phyloP scores from a whole-genome alignment of 2,329 filamentous ascomycete genomes.

The Xylaria sp. region DNA sequence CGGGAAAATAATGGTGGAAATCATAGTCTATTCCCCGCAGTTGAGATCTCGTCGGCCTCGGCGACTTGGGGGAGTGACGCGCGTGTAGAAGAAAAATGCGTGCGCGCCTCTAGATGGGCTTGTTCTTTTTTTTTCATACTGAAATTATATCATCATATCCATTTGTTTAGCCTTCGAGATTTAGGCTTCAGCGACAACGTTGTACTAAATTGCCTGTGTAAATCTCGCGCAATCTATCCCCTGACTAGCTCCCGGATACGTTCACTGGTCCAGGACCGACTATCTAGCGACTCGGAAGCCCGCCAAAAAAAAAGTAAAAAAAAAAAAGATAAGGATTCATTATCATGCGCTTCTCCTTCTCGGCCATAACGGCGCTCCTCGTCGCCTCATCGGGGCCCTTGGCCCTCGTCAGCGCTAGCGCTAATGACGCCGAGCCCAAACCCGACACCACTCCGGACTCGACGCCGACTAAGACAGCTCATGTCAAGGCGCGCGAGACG shows the following conservation, averaged over 20 bases:
- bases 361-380: conserved; percentile 29
- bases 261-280: background rate
- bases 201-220: background rate
- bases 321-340: background rate
- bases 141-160: background rate
- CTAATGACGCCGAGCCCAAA: conserved; percentile 25
- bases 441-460: conserved; percentile 29
- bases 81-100: background rate
- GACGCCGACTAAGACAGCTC: conserved; percentile 27
- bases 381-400: conserved; percentile 7
- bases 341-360: conserved; percentile 34
- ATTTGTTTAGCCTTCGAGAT: background rate
- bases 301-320: background rate
- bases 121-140: background rate
- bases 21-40: conserved; percentile 21
- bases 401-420: conserved; percentile 20
- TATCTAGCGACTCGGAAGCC: background rate
- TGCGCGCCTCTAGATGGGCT: background rate
- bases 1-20: conserved; percentile 14
- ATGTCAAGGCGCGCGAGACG: conserved; percentile 29
- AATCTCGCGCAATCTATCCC: background rate
- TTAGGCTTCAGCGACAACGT: background rate
- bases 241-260: too few relatives aligned
- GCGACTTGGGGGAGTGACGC: background rate
- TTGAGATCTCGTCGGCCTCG: conserved; percentile 7